Evolutionary conservation across 306 rosid genomes (phyloP), one percentile per base, ranked within the genome.

Genomic region (Betula pendula): DNA sequence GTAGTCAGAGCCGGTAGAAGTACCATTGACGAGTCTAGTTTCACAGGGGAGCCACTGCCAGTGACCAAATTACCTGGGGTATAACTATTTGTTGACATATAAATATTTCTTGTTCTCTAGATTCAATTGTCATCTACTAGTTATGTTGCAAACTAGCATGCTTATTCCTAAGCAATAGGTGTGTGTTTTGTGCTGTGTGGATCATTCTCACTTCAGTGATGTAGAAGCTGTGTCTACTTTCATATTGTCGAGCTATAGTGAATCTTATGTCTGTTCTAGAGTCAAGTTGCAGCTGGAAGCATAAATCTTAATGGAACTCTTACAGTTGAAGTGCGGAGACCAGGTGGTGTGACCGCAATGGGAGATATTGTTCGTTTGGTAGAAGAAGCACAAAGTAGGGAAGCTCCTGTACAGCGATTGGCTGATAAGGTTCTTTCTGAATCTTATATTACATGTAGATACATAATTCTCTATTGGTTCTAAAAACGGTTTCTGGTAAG

Each of bases 41-140:
- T 94, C 80, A 92, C 98, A 13, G 97, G 98, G 83, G 98, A 94
- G 87, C 97, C 97, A 42, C 83, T 94, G 67, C 98, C 98, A 44
- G 95, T 88, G 75, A 94, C 96, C 79, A 94, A 94, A 83, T 79
- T 90, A 82, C 83, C 96, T 71, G 97, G 97, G 98, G 98, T 94
- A 94, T 66, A 70, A n/a, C 79, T 79, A 69, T 72, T 74, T 79
- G 79, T 76, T 47, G 24, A 73, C 75, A 71, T 83, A 67, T 44
- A 44, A 27, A 67, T 19, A 11, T 29, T 67, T 45, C 8, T 51
- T 78, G 29, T 29, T 45, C 40, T 79, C 48, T 53, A 52, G 49
- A 29, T 65, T 65, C 14, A 42, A 31, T 71, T 48, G 48, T 48
- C 66, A 17, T 70, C 49, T 53, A 47, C 29, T 16, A 65, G 19